Base-by-base conservation (phyloP, 352 stramenopile genomes). In the Phytopythium oedochilum region DNA sequence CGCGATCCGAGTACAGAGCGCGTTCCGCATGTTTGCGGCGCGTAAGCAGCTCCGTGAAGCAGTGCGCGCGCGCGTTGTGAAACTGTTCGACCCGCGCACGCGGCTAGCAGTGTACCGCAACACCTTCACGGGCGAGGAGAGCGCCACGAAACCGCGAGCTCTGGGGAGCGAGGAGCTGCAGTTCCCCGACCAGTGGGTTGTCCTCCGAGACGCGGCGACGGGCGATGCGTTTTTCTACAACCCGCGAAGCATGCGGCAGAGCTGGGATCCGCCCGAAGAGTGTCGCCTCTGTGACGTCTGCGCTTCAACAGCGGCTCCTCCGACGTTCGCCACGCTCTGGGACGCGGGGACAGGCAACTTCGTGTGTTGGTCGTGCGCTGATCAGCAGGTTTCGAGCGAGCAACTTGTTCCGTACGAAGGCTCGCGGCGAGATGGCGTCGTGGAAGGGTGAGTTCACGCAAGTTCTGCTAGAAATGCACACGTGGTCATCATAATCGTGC, bases 171-270 rank as follows among this genome's bases (percentile, higher is more conserved):
- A 83, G 36, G 79, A 92, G 26, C 59, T 92, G 9, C 59, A 78
- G 25, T 84, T 75, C 47, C 50, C 73, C 2, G 72, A 88, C 26
- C 64, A 73, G 42, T 92, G 83, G 79, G 64, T 86, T 20, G 46
- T 86, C 28, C 70, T 90, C 18, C 40, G 60, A 18, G 78, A 89
- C 42, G 48, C 64, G 8, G 50, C 68, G 14, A 70, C 81, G 17
- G 76, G 61, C 28, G 73, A 86, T 36, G 52, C 52, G n/a, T 88
- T 76, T 64, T 92, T 82, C 57, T 92, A 86, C 69, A 81, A 90
- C 47, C 75, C 78, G 15, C 65, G 49, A 54, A 59, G 31, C 26
- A 82, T 84, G 66, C 53, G 60, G 8, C 79, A 90, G 53, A 77
- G 57, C 40, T 92, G 83, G 79, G 61, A 79, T 15, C 66, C 60